Evolutionary conservation across 805 yeast species (phyloP), one percentile per base, ranked within the genome.

Genomic region (Starmerella bombicola): DNA sequence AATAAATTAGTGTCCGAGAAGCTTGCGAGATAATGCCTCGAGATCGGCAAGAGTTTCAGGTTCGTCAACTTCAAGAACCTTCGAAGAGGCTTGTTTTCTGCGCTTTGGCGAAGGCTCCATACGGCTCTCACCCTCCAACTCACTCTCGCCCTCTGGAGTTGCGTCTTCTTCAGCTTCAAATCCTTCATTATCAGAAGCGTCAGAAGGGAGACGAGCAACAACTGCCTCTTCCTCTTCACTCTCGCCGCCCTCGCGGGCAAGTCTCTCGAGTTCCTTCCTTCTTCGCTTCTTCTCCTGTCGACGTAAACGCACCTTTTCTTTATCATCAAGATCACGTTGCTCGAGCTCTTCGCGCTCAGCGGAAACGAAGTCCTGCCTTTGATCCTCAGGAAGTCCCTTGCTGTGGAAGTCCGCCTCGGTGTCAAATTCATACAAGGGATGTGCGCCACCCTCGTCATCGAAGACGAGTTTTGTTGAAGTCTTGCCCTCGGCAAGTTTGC

Each of bases 381-480:
- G 93, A 8, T 57, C 62, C 38, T 64, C 65, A 2, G 86, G 85
- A 52, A 74, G 80, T 31, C 82, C 86, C 26, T 65, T 68, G 47
- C 71, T 74, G 47, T 61, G 70, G 71, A 91, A 91, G 44, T 81
- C 93, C 30, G 77, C 91, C 61, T 84, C 96, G 51, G 80, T 82
- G 57, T 83, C 85, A 45, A 91, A 68, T 62, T 88, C 97, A 56
- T 91, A 91, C 4, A 88, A 67, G 8, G 93, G 81, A 60, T 88
- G 97, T 0, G 97, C 79, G 4, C 68, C 69, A 21, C 99, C 99
- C 3, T 88, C 96, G 47, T 91, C 98, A 56, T 91, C 99, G 56
- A 88, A 91, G 41, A 73, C 69, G 51, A 88, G 59, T 58, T 85
- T 91, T 17, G 80, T 74, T 15, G 95, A 79, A 42, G 74, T 71